Evolutionary conservation across 164 flowering plant genomes (phyloP).

Genomic region (Hamamelis virginiana): DNA sequence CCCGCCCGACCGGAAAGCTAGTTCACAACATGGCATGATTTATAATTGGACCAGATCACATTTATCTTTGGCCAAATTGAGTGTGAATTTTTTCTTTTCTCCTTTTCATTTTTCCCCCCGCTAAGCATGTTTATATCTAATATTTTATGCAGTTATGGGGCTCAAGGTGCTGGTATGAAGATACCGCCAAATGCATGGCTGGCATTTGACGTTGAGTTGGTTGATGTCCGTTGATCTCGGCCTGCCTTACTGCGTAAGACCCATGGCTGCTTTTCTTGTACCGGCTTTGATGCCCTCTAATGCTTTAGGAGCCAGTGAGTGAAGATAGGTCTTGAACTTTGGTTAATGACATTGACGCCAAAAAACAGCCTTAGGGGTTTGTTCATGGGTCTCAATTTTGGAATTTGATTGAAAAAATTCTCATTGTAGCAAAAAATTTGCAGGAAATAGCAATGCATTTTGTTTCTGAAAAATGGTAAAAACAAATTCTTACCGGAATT

Average conservation of each 20-base stretch:
- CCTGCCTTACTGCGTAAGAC: neutral
- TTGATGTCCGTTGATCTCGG: constrained; percentile 44
- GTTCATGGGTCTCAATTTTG: neutral
- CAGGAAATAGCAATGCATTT: too few relatives aligned
- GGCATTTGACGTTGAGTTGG: constrained; percentile 87
- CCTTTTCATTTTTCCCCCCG: too few relatives aligned
- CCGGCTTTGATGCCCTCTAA: neutral
- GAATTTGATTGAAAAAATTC: neutral
- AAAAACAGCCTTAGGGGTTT: too few relatives aligned
- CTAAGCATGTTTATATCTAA: neutral
- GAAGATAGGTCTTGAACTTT: neutral
- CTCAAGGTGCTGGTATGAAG: constrained; percentile 42
- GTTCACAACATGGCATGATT: too few relatives aligned
- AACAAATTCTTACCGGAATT: too few relatives aligned
- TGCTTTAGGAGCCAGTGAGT: neutral
- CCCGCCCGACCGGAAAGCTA: too few relatives aligned
- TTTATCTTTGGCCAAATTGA: too few relatives aligned
- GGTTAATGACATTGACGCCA: neutral
- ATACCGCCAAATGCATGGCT: constrained; percentile 90
- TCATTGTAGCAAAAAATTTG: too few relatives aligned
- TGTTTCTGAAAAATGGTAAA: too few relatives aligned
- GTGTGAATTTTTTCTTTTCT: neutral
- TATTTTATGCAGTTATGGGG: constrained; percentile 65
- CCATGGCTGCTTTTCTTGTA: neutral
- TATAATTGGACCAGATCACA: too few relatives aligned